These are phyloP conservation scores for Corymbia citriodora DNA, from an alignment of 441 rosid genomes.

Conservation along the genomic window DNA sequence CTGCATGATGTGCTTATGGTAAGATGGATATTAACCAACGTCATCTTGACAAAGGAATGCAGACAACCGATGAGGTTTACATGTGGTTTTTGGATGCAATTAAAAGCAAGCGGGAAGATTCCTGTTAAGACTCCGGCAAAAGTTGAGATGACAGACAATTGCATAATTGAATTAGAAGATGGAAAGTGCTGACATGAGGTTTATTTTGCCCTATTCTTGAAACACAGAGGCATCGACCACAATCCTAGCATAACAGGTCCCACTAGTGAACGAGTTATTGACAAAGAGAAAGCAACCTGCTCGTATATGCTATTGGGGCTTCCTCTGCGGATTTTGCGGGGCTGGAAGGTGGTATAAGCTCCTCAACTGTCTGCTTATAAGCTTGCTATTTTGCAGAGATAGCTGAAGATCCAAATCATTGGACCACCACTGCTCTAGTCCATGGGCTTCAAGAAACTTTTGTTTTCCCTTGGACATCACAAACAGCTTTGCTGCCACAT, in stretches of 20 bases:
- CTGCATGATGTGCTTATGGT: neutral
- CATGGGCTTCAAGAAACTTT: constrained; percentile 87
- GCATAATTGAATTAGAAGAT: neutral
- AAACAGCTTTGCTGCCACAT: constrained; percentile 73
- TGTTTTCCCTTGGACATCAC: constrained; percentile 86
- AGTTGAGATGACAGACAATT: neutral
- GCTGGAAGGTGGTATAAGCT: constrained; percentile 56
- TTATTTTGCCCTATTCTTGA: neutral
- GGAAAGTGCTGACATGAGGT: neutral
- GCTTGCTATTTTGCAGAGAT: constrained; percentile 60
- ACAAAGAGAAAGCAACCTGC: neutral
- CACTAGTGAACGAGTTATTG: neutral
- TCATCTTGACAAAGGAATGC: neutral
- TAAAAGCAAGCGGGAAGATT: neutral
- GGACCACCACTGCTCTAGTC: constrained; percentile 98
- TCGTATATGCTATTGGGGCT: neutral
- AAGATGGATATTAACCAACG: neutral
- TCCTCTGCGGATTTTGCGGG: constrained; percentile 8
- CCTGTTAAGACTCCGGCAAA: neutral
- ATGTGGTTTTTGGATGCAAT: neutral
- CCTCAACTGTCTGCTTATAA: constrained; percentile 81
- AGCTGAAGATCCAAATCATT: constrained; percentile 62
- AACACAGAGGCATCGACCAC: neutral
- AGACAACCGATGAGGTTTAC: neutral
- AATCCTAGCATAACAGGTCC: neutral